Percentiles rank a stretch among this genome's conserved stretches.
These are phyloP conservation scores for Fusarium algeriense DNA, from an alignment of 2,329 filamentous ascomycete species.

Conservation along the genomic window DNA sequence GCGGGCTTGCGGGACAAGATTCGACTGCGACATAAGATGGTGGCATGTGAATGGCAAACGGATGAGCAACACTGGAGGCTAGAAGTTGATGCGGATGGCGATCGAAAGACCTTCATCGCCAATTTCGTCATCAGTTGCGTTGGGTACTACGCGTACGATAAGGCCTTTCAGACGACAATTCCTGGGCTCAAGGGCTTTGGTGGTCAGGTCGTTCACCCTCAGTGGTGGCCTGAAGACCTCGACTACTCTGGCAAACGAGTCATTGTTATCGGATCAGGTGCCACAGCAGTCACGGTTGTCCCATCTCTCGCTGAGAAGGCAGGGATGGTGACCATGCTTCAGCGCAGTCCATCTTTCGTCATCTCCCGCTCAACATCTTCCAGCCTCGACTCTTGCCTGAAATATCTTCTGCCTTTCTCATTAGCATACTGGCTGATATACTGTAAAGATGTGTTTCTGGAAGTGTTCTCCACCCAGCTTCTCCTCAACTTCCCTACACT, in stretches of 20 bases:
- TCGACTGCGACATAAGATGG: conserved; percentile 62
- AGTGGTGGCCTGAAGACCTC: conserved; percentile 80
- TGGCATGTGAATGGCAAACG: conserved; percentile 65
- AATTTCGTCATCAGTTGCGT: conserved; percentile 69
- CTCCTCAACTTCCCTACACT: conserved; percentile 46
- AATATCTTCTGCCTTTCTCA: conserved; percentile 60
- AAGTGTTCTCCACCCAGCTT: conserved; percentile 57
- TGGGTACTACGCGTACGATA: conserved; percentile 80
- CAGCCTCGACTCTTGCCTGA: conserved; percentile 53
- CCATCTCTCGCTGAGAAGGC: conserved; percentile 76
- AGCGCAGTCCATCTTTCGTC: conserved; percentile 81
- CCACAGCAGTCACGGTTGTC: conserved; percentile 82
- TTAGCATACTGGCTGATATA: conserved; percentile 62
- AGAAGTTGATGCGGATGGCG: conserved; percentile 53
- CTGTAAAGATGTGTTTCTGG: conserved; percentile 61
- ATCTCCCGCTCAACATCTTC: conserved; percentile 63
- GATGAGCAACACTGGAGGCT: conserved; percentile 68
- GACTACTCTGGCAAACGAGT: conserved; percentile 76
- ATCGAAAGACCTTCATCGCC: conserved; percentile 55
- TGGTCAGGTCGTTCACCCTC: conserved; percentile 74
- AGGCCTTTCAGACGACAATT: conserved; percentile 70
- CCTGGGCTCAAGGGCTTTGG: conserved; percentile 76
- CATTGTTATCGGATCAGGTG: conserved; percentile 80
- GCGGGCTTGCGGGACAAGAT: conserved; percentile 68
- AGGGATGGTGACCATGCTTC: conserved; percentile 79